Evolutionary conservation across 345 rosid species (phyloP).

Genomic region (Capsella bursapastoris): DNA sequence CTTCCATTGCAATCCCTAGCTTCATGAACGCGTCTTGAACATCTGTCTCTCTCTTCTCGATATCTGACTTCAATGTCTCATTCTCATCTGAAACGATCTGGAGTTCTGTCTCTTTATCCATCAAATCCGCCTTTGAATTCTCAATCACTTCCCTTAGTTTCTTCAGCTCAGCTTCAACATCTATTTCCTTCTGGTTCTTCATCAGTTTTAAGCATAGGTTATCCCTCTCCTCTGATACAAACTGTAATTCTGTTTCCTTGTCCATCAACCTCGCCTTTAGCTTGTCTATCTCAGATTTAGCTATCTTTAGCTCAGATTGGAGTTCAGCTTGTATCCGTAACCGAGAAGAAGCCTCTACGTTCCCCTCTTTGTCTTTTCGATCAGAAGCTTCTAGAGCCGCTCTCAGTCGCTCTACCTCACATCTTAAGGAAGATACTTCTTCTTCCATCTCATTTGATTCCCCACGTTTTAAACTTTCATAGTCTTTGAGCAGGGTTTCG

Average conservation of each 20-base stretch:
- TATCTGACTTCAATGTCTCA: slow-evolving; percentile 59
- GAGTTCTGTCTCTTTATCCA: slow-evolving; percentile 80
- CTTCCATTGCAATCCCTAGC: slow-evolving; percentile 80
- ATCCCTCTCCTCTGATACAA: slow-evolving; percentile 79
- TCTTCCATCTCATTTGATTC: slow-evolving; percentile 54
- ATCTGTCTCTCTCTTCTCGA: slow-evolving; percentile 55
- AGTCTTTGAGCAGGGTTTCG: slow-evolving; percentile 39
- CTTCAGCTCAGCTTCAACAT: slow-evolving; percentile 52
- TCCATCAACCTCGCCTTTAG: slow-evolving; percentile 83
- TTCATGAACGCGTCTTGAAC: slow-evolving; percentile 70
- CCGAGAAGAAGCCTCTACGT: slow-evolving; percentile 36
- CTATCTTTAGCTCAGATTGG: slow-evolving; percentile 62
- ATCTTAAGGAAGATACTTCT: slow-evolving; percentile 55
- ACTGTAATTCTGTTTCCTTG: slow-evolving; percentile 82
- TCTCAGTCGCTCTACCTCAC: slow-evolving; percentile 61
- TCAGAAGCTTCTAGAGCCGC: slow-evolving; percentile 56
- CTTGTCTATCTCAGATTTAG: slow-evolving; percentile 63
- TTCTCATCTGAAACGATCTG: slow-evolving; percentile 71
- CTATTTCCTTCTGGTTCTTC: slow-evolving; percentile 45
- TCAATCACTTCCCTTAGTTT: slow-evolving; percentile 53
- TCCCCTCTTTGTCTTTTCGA: slow-evolving; percentile 34
- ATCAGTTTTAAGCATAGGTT: slow-evolving; percentile 54
- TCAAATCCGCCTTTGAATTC: slow-evolving; percentile 65
- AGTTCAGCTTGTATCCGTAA: slow-evolving; percentile 63
- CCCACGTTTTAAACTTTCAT: slow-evolving; percentile 41